A percentile compares a stretch with the other conserved stretches of the same genome.
These are phyloP conservation scores for Malassezia obtusa DNA, from an alignment of 1,284 basidiomycete genomes.

Conservation along the genomic window DNA sequence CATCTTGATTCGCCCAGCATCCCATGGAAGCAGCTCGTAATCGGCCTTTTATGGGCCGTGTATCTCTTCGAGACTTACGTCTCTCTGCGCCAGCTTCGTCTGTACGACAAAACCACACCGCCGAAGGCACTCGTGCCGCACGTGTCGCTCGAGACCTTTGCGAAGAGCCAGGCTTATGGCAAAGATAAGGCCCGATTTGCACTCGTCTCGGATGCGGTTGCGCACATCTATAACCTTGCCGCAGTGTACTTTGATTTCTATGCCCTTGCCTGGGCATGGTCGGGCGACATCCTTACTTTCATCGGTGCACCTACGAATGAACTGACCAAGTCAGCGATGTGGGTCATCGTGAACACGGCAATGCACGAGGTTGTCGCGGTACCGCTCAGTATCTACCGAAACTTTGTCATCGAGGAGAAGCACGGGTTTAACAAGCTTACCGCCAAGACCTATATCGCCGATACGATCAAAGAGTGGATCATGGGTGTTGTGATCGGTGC, in stretches of 20 bases:
- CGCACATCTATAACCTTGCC: conserved; percentile 61
- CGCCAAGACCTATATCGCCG: conserved; percentile 57
- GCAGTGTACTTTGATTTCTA: conserved; percentile 69
- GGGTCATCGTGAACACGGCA: conserved; percentile 49
- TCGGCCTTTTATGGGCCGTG: conserved; percentile 66
- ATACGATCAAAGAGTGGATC: conserved; percentile 69
- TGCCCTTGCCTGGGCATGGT: conserved; percentile 64
- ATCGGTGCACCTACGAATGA: conserved; percentile 39
- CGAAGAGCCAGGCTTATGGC: conserved; percentile 83
- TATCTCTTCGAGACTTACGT: conserved; percentile 73
- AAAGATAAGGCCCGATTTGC: conserved; percentile 81
- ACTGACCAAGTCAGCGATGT: conserved; percentile 76
- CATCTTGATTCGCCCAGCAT: conserved; percentile 50
- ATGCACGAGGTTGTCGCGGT: conserved; percentile 55
- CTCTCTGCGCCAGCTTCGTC: conserved; percentile 73
- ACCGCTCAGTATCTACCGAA: conserved; percentile 64
- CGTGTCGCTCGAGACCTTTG: conserved; percentile 64
- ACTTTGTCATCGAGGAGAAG: conserved; percentile 85
- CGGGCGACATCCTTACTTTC: conserved; percentile 52
- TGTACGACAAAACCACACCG: conserved; percentile 68
- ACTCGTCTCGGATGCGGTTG: conserved; percentile 63
- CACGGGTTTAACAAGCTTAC: conserved; percentile 97
- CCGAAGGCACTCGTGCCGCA: conserved; percentile 65
- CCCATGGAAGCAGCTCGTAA: conserved; percentile 64
- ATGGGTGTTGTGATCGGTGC: conserved; percentile 68